These are phyloP conservation scores for Aspergillus affinis DNA, from an alignment of 495 filamentous ascomycete genomes.

Conservation along the genomic window DNA sequence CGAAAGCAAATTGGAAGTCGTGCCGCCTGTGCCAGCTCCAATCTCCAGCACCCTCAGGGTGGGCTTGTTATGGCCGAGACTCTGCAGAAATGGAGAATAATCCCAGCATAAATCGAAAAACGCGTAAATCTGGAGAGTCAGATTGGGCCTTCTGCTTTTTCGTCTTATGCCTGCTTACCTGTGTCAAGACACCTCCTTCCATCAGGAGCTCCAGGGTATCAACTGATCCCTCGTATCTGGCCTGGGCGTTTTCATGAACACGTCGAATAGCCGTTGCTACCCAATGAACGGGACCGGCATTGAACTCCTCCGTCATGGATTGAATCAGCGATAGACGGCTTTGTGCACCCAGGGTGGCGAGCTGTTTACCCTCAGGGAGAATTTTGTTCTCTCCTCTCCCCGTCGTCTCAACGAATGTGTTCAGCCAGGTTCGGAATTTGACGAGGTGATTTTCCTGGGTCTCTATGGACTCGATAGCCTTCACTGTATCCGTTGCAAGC, in stretches of 20 bases:
- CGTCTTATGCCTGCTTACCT: background rate
- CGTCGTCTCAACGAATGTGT: background rate
- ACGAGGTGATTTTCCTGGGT: background rate
- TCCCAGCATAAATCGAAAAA: slow-evolving; percentile 24
- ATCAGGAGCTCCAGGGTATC: slow-evolving; percentile 10
- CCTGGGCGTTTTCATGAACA: background rate
- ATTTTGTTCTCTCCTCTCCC: background rate
- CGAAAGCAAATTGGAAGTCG: slow-evolving; percentile 20
- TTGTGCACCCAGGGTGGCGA: background rate
- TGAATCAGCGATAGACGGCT: background rate
- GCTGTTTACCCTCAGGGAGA: background rate
- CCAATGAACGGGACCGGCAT: background rate
- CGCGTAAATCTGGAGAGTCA: background rate
- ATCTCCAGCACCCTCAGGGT: slow-evolving; percentile 44
- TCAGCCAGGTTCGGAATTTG: background rate
- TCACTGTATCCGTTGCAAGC: background rate
- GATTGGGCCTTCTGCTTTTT: background rate
- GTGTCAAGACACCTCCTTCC: slow-evolving; percentile 22
- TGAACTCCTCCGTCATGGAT: background rate
- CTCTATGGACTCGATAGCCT: background rate
- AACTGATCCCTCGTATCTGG: background rate
- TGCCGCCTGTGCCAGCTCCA: slow-evolving; percentile 45
- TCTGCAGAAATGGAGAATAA: slow-evolving; percentile 19
- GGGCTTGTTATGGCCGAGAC: slow-evolving; percentile 38
- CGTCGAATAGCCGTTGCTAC: background rate